Percentiles rank a stretch among this genome's conserved stretches.
Conservation (phyloP, 2,329 filamentous ascomycete genomes). For the Knufia petricola region DNA sequence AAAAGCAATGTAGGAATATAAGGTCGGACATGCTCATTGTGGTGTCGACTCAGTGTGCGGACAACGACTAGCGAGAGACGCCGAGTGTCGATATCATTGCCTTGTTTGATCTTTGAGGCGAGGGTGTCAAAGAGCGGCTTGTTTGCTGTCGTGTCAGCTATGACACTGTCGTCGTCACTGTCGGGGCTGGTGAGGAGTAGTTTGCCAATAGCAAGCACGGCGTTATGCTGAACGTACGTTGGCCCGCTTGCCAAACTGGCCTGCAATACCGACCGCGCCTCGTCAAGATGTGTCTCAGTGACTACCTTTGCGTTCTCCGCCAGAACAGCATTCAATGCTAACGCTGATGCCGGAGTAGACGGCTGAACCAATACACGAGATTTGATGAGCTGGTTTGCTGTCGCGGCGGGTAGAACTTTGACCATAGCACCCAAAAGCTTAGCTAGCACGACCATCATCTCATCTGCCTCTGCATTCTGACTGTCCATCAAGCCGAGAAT, state of each 20-base stretch:
- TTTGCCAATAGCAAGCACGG: slow-evolving; percentile 20
- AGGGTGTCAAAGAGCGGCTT: slow-evolving; percentile 75
- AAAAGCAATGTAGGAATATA: slow-evolving; percentile 62
- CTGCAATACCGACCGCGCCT: slow-evolving; percentile 66
- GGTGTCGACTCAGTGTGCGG: slow-evolving; percentile 69
- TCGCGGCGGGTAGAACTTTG: slow-evolving; percentile 69
- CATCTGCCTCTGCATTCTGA: slow-evolving; percentile 65
- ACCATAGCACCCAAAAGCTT: slow-evolving; percentile 82
- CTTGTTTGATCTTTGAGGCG: slow-evolving; percentile 64
- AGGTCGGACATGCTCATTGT: slow-evolving; percentile 70
- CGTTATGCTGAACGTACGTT: slow-evolving; percentile 57
- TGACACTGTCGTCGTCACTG: slow-evolving; percentile 53
- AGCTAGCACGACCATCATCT: slow-evolving; percentile 79
- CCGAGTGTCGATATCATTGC: slow-evolving; percentile 69
- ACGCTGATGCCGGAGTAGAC: slow-evolving; percentile 66
- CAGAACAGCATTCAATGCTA: slow-evolving; percentile 82
- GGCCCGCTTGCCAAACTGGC: slow-evolving; percentile 69
- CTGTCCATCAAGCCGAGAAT: slow-evolving; percentile 82
- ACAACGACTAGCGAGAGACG: slow-evolving; percentile 78
- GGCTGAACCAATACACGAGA: slow-evolving; percentile 70
- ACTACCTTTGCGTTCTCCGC: slow-evolving; percentile 67
- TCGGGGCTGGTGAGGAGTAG: slow-evolving; percentile 14
- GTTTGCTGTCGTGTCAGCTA: slow-evolving; percentile 46
- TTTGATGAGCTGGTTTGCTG: slow-evolving; percentile 52
- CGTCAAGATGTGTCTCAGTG: slow-evolving; percentile 58